Evolutionary conservation across 768 basidiomycete species (phyloP).

Genomic region (Suillus subaureus): DNA sequence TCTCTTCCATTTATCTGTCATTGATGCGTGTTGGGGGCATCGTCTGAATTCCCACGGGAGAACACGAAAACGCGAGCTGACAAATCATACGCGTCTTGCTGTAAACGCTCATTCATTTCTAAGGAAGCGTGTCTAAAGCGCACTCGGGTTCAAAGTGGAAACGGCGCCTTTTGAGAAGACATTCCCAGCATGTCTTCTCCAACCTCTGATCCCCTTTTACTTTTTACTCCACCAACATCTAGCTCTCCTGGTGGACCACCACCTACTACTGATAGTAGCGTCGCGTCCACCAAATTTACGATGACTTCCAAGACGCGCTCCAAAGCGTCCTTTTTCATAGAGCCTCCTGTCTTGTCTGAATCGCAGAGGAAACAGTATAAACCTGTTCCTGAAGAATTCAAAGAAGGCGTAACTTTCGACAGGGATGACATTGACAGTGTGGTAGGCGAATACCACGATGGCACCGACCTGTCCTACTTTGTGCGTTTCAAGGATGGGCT

Average conservation of each 20-base stretch:
- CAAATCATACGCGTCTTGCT: conserved; percentile 5
- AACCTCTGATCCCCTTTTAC: conserved; percentile 16
- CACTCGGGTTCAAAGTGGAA: neutral
- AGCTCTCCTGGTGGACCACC: conserved; percentile 15
- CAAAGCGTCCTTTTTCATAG: conserved; percentile 35
- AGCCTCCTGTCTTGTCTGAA: conserved; percentile 38
- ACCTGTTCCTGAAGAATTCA: conserved; percentile 33
- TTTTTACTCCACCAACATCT: conserved; percentile 18
- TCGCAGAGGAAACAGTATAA: conserved; percentile 47
- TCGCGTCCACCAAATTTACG: conserved; percentile 10
- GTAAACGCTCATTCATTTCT: neutral
- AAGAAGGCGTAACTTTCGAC: conserved; percentile 35
- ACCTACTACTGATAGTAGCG: conserved; percentile 11
- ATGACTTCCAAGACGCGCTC: conserved; percentile 16
- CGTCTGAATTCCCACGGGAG: neutral
- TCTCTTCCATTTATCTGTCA: no score
- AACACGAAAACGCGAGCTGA: conserved; percentile 3
- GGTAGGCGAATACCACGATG: conserved; percentile 56
- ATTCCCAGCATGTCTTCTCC: conserved; percentile 19
- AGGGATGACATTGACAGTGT: conserved; percentile 44
- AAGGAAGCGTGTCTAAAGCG: conserved; percentile 20
- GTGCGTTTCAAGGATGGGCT: conserved; percentile 61
- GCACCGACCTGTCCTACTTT: conserved; percentile 54
- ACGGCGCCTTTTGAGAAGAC: neutral
- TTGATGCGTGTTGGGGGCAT: no score